These are phyloP conservation scores for Castanea mollissima DNA, from an alignment of 306 rosid genomes.

Conservation along the genomic window DNA sequence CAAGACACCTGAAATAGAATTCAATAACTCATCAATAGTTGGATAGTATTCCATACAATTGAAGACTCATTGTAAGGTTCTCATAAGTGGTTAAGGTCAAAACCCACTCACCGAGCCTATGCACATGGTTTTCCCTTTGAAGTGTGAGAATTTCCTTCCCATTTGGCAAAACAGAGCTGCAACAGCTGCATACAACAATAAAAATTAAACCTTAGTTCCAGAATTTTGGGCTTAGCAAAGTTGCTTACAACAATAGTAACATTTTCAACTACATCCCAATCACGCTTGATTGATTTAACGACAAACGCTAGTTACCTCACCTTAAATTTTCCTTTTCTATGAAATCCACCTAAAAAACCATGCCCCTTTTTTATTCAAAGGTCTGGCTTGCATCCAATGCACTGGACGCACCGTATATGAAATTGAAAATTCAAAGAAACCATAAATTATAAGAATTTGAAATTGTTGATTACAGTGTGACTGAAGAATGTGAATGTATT, in stretches of 20 bases:
- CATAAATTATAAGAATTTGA: neutral
- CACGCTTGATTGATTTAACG: neutral
- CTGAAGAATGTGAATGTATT: neutral
- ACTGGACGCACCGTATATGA: too few species aligned
- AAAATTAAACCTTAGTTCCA: too few species aligned
- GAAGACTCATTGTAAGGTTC: neutral
- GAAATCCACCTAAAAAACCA: too few species aligned
- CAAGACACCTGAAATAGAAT: conserved; percentile 54
- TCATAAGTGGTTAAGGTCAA: neutral
- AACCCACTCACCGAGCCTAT: conserved; percentile 51
- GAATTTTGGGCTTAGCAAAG: neutral
- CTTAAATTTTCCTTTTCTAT: neutral
- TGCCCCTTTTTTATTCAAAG: too few species aligned
- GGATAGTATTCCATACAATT: neutral
- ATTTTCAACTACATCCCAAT: neutral
- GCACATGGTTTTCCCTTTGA: conserved; percentile 49
- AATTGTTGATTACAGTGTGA: neutral
- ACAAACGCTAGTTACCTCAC: neutral
- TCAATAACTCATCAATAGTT: neutral
- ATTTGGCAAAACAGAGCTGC: conserved; percentile 48
- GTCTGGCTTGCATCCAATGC: too few species aligned
- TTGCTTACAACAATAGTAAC: conserved; percentile 36
- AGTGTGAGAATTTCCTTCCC: conserved; percentile 72
- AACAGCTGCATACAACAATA: conserved; percentile 42
- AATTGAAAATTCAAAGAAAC: conserved; percentile 28